Conservation (phyloP, 2,329 filamentous ascomycete genomes). For the Herpotrichia juniperi region DNA sequence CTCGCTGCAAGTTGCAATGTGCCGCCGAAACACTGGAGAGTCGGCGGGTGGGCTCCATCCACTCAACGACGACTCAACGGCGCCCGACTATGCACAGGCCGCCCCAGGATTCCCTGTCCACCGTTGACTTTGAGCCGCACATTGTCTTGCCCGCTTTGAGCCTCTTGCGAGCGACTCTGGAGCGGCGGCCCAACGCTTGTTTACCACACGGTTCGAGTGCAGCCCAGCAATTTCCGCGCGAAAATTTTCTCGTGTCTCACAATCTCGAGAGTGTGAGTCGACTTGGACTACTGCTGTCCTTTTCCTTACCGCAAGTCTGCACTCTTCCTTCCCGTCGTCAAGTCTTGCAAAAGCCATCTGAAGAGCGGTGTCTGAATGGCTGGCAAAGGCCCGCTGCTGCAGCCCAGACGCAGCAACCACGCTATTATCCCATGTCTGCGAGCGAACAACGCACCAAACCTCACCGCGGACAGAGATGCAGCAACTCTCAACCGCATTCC, state of each 20-base stretch:
- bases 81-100: slow-evolving; percentile 26
- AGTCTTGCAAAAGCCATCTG: slow-evolving; percentile 6
- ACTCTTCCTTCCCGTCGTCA: slow-evolving; percentile 6
- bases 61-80: slow-evolving; percentile 31
- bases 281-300: slow-evolving; percentile 27
- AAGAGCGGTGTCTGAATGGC: slow-evolving; percentile 17
- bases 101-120: slow-evolving; percentile 37
- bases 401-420: slow-evolving; percentile 32
- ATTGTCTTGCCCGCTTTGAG: slow-evolving; percentile 34
- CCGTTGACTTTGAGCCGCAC: slow-evolving; percentile 42
- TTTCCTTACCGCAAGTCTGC: slow-evolving; percentile 45
- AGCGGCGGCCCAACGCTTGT: slow-evolving; percentile 2
- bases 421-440: slow-evolving; percentile 37
- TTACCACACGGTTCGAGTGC: slow-evolving; percentile 23
- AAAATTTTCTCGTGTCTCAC: slow-evolving; percentile 44
- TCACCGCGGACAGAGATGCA: slow-evolving; percentile 29
- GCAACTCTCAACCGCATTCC: slow-evolving; percentile 33
- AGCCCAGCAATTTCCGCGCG: slow-evolving; percentile 41
- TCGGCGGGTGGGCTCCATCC: slow-evolving; percentile 15
- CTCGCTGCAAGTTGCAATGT: slow-evolving; percentile 11
- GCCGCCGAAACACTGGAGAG: slow-evolving; percentile 24
- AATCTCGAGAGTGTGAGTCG: slow-evolving; percentile 22
- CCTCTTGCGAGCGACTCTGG: slow-evolving; percentile 21
- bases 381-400: slow-evolving; percentile 31
- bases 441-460: slow-evolving; percentile 39